Evolutionary conservation across 2,329 filamentous ascomycete genomes (phyloP), one percentile per base, ranked within the genome.

Genomic region (Thermothelomyces thermophilus): DNA sequence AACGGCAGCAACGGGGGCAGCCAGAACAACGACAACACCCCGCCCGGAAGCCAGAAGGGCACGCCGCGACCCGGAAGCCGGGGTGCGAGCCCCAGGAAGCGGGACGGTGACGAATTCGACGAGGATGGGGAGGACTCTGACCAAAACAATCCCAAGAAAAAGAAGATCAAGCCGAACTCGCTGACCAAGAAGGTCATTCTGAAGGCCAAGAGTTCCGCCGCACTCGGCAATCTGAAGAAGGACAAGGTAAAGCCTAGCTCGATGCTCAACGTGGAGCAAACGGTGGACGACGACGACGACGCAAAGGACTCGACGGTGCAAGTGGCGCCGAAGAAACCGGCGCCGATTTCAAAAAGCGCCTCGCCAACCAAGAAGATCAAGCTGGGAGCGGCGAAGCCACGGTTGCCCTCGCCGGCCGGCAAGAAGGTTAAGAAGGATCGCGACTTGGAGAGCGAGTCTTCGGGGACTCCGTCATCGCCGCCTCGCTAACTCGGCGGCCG

Each of bases 11-110:
- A 70, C 57, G 68, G 66, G 20, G 70, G 67, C 33, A 78, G 73
- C 50, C 73, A 75, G 55, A 70, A 74, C 56, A 78, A 80, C 51
- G 70, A 71, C 41, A 80, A 72, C 46, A 83, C 80, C 36, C 79
- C 80, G 9, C 79, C 80, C 14, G 76, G 76, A 26, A 83, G 79
- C 56, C 79, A 82, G 60, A 82, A 81, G 61, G 77, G 76, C 33
- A 84, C 81, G 2, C 80, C 81, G 1, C 66, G 68, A 14, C 75
- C 79, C 1, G 72, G 70, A 7, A 80, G 76, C 11, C 70, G 76
- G 46, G 76, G 73, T 17, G 66, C 66, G 20, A 82, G 77, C 55
- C 78, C 77, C 4, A 73, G 74, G 58, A 82, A 82, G 63, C 73
- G 78, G 20, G 77, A 80, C 46, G 73, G 68, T 37, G 77, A 77